Conservation (phyloP, 228 moss, liverwort and hornwort species). For the Sphagnum fallax region DNA sequence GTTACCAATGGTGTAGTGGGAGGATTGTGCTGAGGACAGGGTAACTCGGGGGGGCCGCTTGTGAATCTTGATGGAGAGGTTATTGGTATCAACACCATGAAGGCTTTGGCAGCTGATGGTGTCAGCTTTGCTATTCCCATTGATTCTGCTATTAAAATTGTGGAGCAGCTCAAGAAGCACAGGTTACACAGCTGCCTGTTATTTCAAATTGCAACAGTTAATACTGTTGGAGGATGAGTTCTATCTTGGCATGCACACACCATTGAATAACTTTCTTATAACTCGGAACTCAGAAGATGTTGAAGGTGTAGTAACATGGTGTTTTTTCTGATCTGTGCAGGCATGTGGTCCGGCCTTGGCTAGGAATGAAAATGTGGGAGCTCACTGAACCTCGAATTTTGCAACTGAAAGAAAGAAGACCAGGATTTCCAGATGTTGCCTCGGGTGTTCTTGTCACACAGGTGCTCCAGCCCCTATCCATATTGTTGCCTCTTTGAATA, state of each 20-base stretch:
- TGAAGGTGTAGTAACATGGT: too few relatives aligned
- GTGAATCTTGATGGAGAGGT: constrained; percentile 93
- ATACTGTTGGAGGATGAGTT: too few relatives aligned
- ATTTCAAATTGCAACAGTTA: too few relatives aligned
- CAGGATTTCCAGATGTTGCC: constrained; percentile 66
- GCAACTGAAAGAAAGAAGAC: constrained; percentile 70
- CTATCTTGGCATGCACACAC: not conserved
- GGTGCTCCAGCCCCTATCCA: constrained; percentile 16
- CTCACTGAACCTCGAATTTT: constrained; percentile 69
- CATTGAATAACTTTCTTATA: not conserved
- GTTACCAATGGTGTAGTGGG: not conserved
- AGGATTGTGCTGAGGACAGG: constrained; percentile 28
- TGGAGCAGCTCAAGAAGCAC: constrained; percentile 38
- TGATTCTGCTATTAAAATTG: constrained; percentile 71
- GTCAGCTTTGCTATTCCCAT: constrained; percentile 98
- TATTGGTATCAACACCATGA: constrained; percentile 94
- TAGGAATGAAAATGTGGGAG: constrained; percentile 96
- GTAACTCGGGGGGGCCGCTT: constrained; percentile 90
- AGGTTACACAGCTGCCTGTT: constrained; percentile 8
- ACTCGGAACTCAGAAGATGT: not conserved
- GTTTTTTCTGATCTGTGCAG: constrained; percentile 20
- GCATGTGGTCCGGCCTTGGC: constrained; percentile 88
- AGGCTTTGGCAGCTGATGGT: constrained; percentile 76
- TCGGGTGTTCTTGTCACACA: constrained; percentile 79
- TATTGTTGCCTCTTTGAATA: not conserved